These are phyloP conservation scores for Aspergillus sergii DNA, from an alignment of 2,329 filamentous ascomycete genomes.

Conservation along the genomic window DNA sequence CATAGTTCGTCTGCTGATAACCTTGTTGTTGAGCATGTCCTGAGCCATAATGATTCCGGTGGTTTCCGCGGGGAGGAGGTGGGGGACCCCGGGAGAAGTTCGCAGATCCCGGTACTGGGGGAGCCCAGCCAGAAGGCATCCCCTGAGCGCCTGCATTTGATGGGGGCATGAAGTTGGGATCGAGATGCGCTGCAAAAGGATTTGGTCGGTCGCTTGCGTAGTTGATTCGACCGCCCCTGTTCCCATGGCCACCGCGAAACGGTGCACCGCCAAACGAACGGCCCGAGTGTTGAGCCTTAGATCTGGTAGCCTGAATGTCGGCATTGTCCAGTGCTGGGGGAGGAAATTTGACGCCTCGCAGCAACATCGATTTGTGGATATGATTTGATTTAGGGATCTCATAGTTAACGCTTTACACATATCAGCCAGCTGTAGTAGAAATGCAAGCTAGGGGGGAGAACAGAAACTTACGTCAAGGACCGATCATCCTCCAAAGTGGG, in stretches of 20 bases:
- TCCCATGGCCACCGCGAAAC: constrained; percentile 52
- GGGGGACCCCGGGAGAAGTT: constrained; percentile 41
- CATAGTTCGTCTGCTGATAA: constrained; percentile 18
- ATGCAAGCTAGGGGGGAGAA: constrained; percentile 1
- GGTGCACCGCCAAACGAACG: constrained; percentile 71
- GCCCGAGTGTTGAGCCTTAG: constrained; percentile 66
- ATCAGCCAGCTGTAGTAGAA: constrained; percentile 24
- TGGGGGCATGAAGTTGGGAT: constrained; percentile 45
- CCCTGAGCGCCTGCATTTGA: constrained; percentile 32
- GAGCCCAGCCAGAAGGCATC: constrained; percentile 39
- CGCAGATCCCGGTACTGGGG: constrained; percentile 32
- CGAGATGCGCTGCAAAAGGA: constrained; percentile 51
- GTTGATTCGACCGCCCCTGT: constrained; percentile 56
- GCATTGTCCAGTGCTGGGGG: constrained; percentile 70
- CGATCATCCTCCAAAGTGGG: constrained; percentile 81
- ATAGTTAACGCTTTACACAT: constrained; percentile 70
- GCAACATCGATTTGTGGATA: constrained; percentile 89
- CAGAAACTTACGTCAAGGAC: constrained; percentile 71
- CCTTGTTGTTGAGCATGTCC: constrained; percentile 26
- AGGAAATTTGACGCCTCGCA: constrained; percentile 78
- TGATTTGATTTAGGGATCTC: constrained; percentile 73
- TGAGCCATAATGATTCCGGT: constrained; percentile 15
- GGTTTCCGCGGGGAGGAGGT: constrained; percentile 41
- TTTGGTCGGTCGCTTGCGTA: constrained; percentile 52
- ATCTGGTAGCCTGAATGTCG: constrained; percentile 74